These are phyloP conservation scores for Strobilomyces confusus DNA, from an alignment of 768 basidiomycete species.

Conservation along the genomic window DNA sequence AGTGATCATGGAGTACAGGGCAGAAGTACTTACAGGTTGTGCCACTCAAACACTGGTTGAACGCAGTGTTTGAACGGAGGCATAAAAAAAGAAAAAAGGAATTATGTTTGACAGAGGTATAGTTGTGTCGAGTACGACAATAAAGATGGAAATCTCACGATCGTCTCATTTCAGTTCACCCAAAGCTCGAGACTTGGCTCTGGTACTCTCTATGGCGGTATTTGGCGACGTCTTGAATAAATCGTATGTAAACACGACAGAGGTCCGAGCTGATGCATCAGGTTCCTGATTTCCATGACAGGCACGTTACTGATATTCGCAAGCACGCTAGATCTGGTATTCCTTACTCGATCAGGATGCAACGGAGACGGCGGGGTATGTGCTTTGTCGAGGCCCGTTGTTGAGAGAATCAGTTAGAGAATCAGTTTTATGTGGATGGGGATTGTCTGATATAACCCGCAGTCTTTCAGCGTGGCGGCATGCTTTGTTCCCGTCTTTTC, in stretches of 20 bases:
- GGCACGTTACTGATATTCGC: neutral
- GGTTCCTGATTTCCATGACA: neutral
- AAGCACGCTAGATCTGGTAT: neutral
- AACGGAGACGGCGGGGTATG: neutral
- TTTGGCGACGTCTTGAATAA: neutral
- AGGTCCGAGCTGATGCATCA: neutral
- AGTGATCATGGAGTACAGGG: slow-evolving; percentile 1
- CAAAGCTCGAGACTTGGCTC: neutral
- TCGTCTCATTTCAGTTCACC: neutral
- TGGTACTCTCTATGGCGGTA: neutral
- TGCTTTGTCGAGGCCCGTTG: slow-evolving; percentile 21
- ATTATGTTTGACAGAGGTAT: slow-evolving; percentile 23
- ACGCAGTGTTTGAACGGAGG: too few relatives aligned
- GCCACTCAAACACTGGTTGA: slow-evolving; percentile 5
- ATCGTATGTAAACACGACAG: neutral
- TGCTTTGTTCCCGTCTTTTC: slow-evolving; percentile 8
- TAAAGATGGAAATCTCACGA: slow-evolving; percentile 19
- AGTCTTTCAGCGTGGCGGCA: neutral
- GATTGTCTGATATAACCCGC: neutral
- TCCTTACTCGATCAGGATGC: neutral
- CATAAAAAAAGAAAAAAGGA: slow-evolving; percentile 2
- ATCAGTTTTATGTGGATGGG: slow-evolving; percentile 10
- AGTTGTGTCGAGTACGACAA: slow-evolving; percentile 6
- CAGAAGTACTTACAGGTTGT: slow-evolving; percentile 3
- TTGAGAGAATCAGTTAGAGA: slow-evolving; percentile 2